Percentiles rank a stretch among this genome's conserved stretches.
phyloP scores from a whole-genome alignment of 495 filamentous ascomycete genomes.

The Penicillium malachiteum region DNA sequence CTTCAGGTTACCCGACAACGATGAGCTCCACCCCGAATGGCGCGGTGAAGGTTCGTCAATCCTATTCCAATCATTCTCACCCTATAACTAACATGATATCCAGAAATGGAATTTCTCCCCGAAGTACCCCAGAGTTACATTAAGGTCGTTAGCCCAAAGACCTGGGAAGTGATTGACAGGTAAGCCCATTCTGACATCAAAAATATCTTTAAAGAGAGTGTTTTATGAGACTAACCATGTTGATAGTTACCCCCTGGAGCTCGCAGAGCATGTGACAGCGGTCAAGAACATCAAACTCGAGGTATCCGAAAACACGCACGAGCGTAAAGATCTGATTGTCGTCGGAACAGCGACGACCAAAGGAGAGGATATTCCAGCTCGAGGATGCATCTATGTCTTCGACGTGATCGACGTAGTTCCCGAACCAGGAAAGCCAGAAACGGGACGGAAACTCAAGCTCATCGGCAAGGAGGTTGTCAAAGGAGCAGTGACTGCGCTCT shows the following conservation, averaged over 20 bases:
- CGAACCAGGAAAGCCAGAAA: constrained; percentile 81
- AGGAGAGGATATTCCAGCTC: constrained; percentile 84
- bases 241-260: constrained; percentile 54
- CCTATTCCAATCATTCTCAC: background rate
- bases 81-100: constrained; percentile 13
- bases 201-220: no score
- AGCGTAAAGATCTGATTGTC: constrained; percentile 74
- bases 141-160: constrained; percentile 71
- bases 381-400: constrained; percentile 87
- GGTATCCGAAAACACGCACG: constrained; percentile 83
- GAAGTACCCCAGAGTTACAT: constrained; percentile 63
- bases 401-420: constrained; percentile 89
- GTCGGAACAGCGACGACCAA: constrained; percentile 81
- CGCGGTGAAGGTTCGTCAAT: constrained; percentile 57
- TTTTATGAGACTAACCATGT: background rate
- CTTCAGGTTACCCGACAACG: constrained; percentile 80
- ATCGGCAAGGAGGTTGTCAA: constrained; percentile 87
- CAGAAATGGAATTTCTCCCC: constrained; percentile 62
- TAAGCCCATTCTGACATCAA: constrained; percentile 27
- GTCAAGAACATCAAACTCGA: constrained; percentile 84
- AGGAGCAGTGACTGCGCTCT: constrained; percentile 88
- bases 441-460: constrained; percentile 78
- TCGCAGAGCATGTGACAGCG: constrained; percentile 73
- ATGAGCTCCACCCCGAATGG: constrained; percentile 81
- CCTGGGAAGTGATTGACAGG: constrained; percentile 73